Base-by-base conservation (phyloP, 2,329 filamentous ascomycete species). In the Neurospora sp. region DNA sequence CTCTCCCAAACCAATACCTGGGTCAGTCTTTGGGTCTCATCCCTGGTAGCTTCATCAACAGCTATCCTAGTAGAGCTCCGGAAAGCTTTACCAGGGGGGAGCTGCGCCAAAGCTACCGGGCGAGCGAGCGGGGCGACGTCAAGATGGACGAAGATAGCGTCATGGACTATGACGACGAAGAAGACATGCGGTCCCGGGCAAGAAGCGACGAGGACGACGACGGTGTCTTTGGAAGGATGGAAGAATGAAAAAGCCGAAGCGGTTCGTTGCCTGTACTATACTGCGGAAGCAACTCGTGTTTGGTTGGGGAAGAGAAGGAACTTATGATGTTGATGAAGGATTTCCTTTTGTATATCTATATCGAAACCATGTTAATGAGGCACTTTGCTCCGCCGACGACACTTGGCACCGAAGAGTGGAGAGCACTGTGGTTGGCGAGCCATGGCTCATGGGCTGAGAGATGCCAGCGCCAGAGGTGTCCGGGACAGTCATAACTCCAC, bases 181-280 rank as follows among this genome's bases (percentile, higher is more conserved):
- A 89, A 75, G 88, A 88, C 76, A 82, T 82, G 75, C 84, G 82
- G 69, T 86, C 84, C 67, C 86, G 87, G 69, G 87, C 87, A 67
- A 87, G 91, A 72, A 91, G 89, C 79, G 92, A 96, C 75, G 94
- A 97, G 75, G 93, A 97, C 73, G 95, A 98, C 74, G 94, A 97
- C 74, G 94, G 94, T 77, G 91, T 98, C 76, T 99, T 99, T 83
- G 94, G 94, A 70, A 88, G 89, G 75, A 98, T 98, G 95, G 96
- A 99, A 81, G 93, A 97, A 80, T 96, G 85, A 82, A 66, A 43
- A 67, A 65, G 62, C 52, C 15, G 62, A 62, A 41, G 39, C 52
- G 33, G 36, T 28, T 41, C 40, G 57, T 68, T 68, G 69, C 17
- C 46, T 23, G 67, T 66, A 19, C 8, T 52, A 40, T 67, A 43